These are phyloP conservation scores for Termitomyces titanicus DNA, from an alignment of 768 basidiomycete genomes.

Conservation along the genomic window DNA sequence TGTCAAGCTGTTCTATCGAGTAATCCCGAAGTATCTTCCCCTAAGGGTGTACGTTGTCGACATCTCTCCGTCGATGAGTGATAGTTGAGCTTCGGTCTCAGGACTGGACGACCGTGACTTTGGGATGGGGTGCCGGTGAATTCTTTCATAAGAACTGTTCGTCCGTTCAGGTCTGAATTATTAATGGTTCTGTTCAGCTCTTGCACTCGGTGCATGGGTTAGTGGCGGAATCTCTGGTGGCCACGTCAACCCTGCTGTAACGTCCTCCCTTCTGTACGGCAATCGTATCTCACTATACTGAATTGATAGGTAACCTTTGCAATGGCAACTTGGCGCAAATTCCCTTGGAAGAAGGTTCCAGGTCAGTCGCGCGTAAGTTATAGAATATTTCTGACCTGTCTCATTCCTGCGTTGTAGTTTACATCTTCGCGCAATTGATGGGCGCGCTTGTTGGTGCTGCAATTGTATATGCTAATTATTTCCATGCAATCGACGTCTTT, in stretches of 20 bases:
- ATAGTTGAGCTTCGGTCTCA: slow-evolving; percentile 11
- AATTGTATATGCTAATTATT: slow-evolving; percentile 62
- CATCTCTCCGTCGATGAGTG: too few relatives aligned
- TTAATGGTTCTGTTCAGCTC: slow-evolving; percentile 22
- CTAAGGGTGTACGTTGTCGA: slow-evolving; percentile 41
- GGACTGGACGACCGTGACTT: slow-evolving; percentile 38
- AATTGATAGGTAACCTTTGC: slow-evolving; percentile 52
- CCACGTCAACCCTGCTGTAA: slow-evolving; percentile 39
- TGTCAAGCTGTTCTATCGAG: slow-evolving; percentile 49
- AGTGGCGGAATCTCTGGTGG: slow-evolving; percentile 48
- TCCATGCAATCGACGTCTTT: slow-evolving; percentile 60
- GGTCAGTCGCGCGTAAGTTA: slow-evolving; percentile 14
- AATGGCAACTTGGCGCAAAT: slow-evolving; percentile 56
- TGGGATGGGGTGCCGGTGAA: slow-evolving; percentile 42
- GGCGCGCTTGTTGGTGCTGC: slow-evolving; percentile 58
- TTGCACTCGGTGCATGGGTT: slow-evolving; percentile 45
- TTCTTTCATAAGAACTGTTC: not conserved
- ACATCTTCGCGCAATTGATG: slow-evolving; percentile 59
- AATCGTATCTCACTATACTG: slow-evolving; percentile 1
- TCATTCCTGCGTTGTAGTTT: slow-evolving; percentile 23
- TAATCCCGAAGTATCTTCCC: slow-evolving; percentile 32
- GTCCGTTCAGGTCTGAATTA: not conserved
- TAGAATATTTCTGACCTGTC: not conserved
- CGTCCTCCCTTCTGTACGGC: not conserved
- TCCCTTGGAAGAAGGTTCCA: slow-evolving; percentile 72